Evolutionary conservation across 108 stramenopile genomes (phyloP).

Genomic region (Parietichytrium sp.): DNA sequence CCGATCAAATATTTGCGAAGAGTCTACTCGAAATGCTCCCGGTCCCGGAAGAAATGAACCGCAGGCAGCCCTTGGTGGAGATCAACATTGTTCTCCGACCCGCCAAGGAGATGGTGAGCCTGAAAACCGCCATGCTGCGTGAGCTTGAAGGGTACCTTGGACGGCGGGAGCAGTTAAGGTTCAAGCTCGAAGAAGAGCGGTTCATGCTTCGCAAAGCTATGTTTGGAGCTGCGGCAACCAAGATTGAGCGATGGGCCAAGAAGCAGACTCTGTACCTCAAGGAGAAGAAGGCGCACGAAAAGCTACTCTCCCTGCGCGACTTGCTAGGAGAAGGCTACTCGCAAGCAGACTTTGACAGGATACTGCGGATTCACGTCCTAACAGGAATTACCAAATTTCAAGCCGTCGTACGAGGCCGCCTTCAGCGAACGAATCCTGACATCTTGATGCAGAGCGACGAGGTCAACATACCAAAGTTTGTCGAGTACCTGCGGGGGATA

Average conservation of each 20-base stretch:
- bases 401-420: neutral
- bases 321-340: neutral
- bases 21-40: neutral
- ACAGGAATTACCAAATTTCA: neutral
- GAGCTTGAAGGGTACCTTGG: neutral
- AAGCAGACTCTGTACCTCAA: neutral
- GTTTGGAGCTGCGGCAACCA: neutral
- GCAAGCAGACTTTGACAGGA: neutral
- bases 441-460: neutral
- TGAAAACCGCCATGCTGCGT: neutral
- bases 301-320: neutral
- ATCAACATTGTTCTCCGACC: neutral
- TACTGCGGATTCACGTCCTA: no score
- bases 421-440: neutral
- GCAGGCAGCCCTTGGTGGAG: neutral
- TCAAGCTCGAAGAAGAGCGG: neutral
- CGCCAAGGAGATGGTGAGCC: neutral
- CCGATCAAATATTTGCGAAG: neutral
- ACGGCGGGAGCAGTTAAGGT: neutral
- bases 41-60: neutral
- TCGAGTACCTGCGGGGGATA: neutral
- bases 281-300: neutral
- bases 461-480: neutral
- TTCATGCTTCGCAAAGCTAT: neutral
- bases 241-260: neutral